Evolutionary conservation across 768 basidiomycete species (phyloP), one percentile per base, ranked within the genome.

Genomic region (Leucogyrophana mollusca): DNA sequence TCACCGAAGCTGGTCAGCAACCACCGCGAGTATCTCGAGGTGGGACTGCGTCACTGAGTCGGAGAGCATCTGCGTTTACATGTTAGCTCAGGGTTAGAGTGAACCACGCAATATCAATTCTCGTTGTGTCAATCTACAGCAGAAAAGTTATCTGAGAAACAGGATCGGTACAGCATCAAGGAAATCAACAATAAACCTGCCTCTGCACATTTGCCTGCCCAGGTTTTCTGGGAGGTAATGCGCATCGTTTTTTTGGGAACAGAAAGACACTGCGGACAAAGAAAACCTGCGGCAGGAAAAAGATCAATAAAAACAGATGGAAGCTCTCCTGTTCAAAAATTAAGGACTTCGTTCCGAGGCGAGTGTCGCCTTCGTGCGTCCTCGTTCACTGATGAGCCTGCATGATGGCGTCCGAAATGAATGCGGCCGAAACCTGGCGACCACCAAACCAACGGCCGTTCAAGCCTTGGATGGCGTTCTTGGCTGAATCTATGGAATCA

Each of bases 401-500:
- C 88, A 93, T 90, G 57, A 96, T 87, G 43, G 90, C 90, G 61
- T 95, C 93, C 46, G 91, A 88, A 58, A 95, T 94, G 72, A 90
- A 94, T 46, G 79, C 64, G 53, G 92, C 94, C 37, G 85, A 80
- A 48, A 96, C 81, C 68, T 89, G 86, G 68, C 85, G 85, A 50
- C 94, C 94, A 50, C 92, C 93, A 61, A 99, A 99, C 90, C 92
- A 98, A 50, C 96, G 88, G 43, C 94, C 92, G 56, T 96, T 94
- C 45, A 99, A 79, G 57, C 92, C 90, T 66, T 90, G 82, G 37
- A 96, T 72, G 32, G 94, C 90, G 48, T 84, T 80, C 62, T 85
- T 86, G 24, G 96, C 91, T 9, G 80, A 73, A 2, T 91, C 90
- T 49, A 93, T 71, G 20, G 76, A 65, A 48, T 81, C 79, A 59